Base-by-base conservation (phyloP, 23 red algal genomes). In the Gracilaria caudata region DNA sequence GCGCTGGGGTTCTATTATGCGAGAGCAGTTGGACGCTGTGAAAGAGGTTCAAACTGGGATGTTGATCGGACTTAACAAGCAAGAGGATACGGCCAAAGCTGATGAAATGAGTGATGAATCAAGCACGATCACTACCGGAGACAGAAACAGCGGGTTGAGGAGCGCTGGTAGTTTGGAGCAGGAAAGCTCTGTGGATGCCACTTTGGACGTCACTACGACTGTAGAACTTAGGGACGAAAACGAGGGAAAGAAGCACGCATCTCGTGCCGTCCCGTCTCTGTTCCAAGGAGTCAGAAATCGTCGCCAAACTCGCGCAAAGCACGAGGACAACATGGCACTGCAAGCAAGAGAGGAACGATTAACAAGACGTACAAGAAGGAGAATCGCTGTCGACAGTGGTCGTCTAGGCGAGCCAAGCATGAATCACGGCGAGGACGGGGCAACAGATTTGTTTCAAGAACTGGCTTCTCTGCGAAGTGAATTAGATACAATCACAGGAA, bases 41-140 rank as follows among this genome's bases (percentile, higher is more conserved):
- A 68, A 73, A 64, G 85, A 89, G 41, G 85, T 89, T 16, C 85
- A 89, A 64, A 77, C 85, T 55, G 85, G 85, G 30, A 89, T 89
- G 85, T 60, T 89, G 72, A 89, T 89, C 29, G 85, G 70, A 47
- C 70, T 75, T 25, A 75, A 75, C 25, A 75, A 75, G 13, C 70
- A 75, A 75, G 70, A 75, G 40, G 70, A 75, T 30, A 26, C 4
- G 6, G 40, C 70, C 7, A 19, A 75, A 47, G n/a, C 20, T 46
- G 70, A 40, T 47, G 70, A 47, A 5, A 29, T 7, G 37, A 75
- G 70, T 19, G 70, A 75, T 24, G 38, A 75, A 25, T 75, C 70
- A 28, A 75, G 70, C 24, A 75, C 60, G 13, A 19, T 30, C 20
- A 65, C 29, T 7, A 47, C 70, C 12, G 70, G 70, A 12, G 70